Evolutionary conservation across 2,329 filamentous ascomycete species (phyloP).

Genomic region (Whalleya microplaca): DNA sequence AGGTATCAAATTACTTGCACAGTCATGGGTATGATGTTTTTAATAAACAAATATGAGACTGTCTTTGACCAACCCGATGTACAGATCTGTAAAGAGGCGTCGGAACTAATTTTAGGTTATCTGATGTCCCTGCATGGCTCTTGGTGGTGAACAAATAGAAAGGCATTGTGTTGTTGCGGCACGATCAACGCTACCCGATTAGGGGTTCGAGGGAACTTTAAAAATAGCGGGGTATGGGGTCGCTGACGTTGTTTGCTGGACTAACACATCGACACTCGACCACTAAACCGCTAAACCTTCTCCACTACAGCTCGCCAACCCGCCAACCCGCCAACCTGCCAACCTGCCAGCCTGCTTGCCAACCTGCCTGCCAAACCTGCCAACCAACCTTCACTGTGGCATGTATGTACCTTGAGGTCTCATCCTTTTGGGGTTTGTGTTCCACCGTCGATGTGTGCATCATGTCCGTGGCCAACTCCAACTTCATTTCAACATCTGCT

Average conservation of each 20-base stretch:
- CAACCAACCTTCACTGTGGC: background rate
- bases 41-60: no score
- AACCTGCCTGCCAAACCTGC: no score
- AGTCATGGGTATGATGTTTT: no score
- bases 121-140: background rate
- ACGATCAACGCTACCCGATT: background rate
- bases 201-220: background rate
- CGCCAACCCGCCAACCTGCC: no score
- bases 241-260: background rate
- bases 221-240: background rate
- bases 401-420: background rate
- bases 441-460: background rate
- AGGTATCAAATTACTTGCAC: no score
- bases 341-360: no score
- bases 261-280: background rate
- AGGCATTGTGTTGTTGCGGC: background rate
- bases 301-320: background rate
- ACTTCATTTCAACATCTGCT: background rate
- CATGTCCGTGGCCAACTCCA: background rate
- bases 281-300: background rate
- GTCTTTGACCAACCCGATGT: background rate
- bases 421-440: no score
- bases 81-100: no score
- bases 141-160: background rate
- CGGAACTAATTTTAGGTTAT: background rate